phyloP scores from a whole-genome alignment of 495 filamentous ascomycete genomes.

The Aspergillus cavernicola region DNA sequence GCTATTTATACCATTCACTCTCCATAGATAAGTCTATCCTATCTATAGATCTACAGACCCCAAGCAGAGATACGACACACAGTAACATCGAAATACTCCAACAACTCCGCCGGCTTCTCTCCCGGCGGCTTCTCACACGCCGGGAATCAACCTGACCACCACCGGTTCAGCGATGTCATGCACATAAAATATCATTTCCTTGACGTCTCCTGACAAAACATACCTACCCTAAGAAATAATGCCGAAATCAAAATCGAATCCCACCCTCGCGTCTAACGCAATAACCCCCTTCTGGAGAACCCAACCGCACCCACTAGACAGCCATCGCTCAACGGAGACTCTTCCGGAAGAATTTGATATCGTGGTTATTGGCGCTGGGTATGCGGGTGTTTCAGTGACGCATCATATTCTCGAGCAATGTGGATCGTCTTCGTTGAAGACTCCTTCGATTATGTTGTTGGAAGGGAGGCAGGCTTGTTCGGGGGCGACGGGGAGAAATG shows the following conservation, averaged over 20 bases:
- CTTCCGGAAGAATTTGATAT: not conserved
- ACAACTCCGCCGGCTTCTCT: no score
- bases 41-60: no score
- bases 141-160: no score
- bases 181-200: no score
- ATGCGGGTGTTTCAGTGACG: not conserved
- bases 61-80: no score
- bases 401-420: not conserved
- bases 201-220: no score
- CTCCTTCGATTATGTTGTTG: constrained; percentile 57
- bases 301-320: not conserved
- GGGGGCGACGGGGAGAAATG: constrained; percentile 70
- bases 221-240: no score
- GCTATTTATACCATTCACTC: no score
- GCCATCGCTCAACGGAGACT: not conserved
- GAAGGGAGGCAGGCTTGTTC: constrained; percentile 80
- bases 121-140: no score
- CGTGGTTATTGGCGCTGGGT: not conserved
- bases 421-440: not conserved
- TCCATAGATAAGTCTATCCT: no score
- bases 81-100: no score
- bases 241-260: not conserved
- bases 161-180: no score
- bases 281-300: constrained; percentile 5
- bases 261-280: not conserved